Evolutionary conservation across 73 alveolate genomes (phyloP).

Genomic region (Breviolum minutum): DNA sequence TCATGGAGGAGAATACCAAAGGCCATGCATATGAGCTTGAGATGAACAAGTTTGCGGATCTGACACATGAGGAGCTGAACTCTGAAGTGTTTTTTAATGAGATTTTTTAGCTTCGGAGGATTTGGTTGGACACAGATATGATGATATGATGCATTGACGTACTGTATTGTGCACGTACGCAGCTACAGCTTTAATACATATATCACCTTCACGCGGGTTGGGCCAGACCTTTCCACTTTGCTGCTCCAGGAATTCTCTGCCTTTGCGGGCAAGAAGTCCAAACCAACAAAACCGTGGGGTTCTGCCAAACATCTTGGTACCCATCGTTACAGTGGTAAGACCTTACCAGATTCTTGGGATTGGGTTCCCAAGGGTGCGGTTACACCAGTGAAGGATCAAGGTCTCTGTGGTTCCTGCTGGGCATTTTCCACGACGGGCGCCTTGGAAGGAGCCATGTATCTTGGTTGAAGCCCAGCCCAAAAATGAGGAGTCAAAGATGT

Average conservation of each 20-base stretch:
- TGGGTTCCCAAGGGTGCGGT: slow-evolving; percentile 96
- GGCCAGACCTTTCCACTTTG: too few species aligned
- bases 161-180: neutral
- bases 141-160: neutral
- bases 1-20: slow-evolving; percentile 48
- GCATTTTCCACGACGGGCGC: slow-evolving; percentile 97
- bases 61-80: slow-evolving; percentile 96
- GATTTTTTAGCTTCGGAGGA: neutral
- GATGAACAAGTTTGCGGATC: slow-evolving; percentile 96
- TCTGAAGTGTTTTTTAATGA: neutral
- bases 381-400: slow-evolving; percentile 33
- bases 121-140: neutral
- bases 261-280: slow-evolving; percentile 11
- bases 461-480: neutral
- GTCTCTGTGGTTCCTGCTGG: slow-evolving; percentile 97
- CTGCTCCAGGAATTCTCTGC: neutral
- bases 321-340: slow-evolving; percentile 96
- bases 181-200: too few species aligned
- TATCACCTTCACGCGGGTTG: too few species aligned
- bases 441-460: slow-evolving; percentile 96
- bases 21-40: slow-evolving; percentile 95
- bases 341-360: slow-evolving; percentile 71
- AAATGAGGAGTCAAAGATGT: too few species aligned
- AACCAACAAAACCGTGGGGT: neutral
- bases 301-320: slow-evolving; percentile 62